Evolutionary conservation across 352 stramenopile species (phyloP).

Genomic region (Globisporangium radiosum): DNA sequence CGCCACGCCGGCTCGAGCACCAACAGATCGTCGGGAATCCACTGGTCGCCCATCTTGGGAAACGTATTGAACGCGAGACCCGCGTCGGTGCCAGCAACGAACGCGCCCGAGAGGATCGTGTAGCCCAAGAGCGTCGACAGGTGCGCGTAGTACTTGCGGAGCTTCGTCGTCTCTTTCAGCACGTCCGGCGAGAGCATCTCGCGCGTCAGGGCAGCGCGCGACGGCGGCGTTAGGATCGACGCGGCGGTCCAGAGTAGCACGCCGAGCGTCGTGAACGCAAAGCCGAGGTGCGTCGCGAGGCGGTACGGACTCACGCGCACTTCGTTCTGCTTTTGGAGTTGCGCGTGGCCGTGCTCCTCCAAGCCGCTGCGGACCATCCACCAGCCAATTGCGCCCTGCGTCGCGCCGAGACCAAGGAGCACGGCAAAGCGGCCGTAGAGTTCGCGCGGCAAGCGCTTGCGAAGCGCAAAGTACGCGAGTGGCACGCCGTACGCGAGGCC

Average conservation of each 20-base stretch:
- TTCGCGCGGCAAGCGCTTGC: slow-evolving; percentile 71
- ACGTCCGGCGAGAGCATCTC: slow-evolving; percentile 82
- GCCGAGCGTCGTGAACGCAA: slow-evolving; percentile 96
- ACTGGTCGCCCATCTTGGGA: slow-evolving; percentile 93
- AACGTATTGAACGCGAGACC: slow-evolving; percentile 98
- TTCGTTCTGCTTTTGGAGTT: slow-evolving; percentile 84
- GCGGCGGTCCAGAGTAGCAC: slow-evolving; percentile 94
- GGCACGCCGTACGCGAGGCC: slow-evolving; percentile 92
- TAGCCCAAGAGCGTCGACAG: slow-evolving; percentile 64
- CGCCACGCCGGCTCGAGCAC: slow-evolving; percentile 85
- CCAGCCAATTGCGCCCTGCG: slow-evolving; percentile 92
- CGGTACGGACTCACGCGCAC: slow-evolving; percentile 97
- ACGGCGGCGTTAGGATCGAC: slow-evolving; percentile 80
- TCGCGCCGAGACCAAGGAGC: slow-evolving; percentile 56
- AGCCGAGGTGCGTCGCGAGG: slow-evolving; percentile 94
- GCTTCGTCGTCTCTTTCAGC: slow-evolving; percentile 48
- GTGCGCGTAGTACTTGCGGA: slow-evolving; percentile 61
- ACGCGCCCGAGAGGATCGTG: slow-evolving; percentile 87
- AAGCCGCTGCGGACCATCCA: slow-evolving; percentile 99
- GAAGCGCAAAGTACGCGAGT: slow-evolving; percentile 90
- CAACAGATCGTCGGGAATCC: slow-evolving; percentile 93
- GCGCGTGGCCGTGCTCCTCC: slow-evolving; percentile 87
- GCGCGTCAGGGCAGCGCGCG: slow-evolving; percentile 42
- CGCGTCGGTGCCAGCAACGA: slow-evolving; percentile 98
- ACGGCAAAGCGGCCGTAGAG: slow-evolving; percentile 61